These are phyloP conservation scores for Plenodomus lindquistii DNA, from an alignment of 2,329 filamentous ascomycete species.

Conservation along the genomic window DNA sequence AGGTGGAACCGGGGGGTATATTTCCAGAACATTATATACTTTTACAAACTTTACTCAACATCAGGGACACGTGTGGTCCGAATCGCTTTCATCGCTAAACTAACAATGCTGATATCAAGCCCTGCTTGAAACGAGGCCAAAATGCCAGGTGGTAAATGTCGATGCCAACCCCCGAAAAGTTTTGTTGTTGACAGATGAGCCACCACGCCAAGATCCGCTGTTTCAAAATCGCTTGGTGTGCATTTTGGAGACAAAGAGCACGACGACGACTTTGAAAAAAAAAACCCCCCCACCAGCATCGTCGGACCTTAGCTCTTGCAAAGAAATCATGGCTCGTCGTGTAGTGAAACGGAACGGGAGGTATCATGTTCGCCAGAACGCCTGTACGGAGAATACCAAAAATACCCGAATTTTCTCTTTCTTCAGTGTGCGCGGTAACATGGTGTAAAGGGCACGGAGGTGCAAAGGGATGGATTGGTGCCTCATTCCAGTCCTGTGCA, in stretches of 20 bases:
- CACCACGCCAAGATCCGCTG: neutral
- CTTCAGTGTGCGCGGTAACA: neutral
- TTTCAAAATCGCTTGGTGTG: neutral
- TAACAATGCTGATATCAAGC: neutral
- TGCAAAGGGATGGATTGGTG: neutral
- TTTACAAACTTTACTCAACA: neutral
- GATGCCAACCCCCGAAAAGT: neutral
- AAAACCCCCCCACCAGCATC: neutral
- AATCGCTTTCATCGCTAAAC: neutral
- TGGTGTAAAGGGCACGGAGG: neutral
- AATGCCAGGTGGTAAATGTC: neutral
- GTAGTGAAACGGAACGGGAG: constrained; percentile 12
- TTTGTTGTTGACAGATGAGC: neutral
- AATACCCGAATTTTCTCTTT: neutral
- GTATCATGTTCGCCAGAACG: constrained; percentile 39
- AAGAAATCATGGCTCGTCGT: constrained; percentile 2
- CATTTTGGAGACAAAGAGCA: neutral
- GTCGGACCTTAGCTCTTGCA: constrained; percentile 3
- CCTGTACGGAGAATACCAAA: neutral
- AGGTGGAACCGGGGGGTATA: neutral
- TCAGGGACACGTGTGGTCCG: neutral
- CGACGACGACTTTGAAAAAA: neutral
- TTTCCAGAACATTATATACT: neutral
- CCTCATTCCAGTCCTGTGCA: neutral
- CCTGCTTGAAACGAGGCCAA: neutral